Base-by-base conservation (phyloP, 2,329 filamentous ascomycete genomes). In the Phialophora verrucosa region DNA sequence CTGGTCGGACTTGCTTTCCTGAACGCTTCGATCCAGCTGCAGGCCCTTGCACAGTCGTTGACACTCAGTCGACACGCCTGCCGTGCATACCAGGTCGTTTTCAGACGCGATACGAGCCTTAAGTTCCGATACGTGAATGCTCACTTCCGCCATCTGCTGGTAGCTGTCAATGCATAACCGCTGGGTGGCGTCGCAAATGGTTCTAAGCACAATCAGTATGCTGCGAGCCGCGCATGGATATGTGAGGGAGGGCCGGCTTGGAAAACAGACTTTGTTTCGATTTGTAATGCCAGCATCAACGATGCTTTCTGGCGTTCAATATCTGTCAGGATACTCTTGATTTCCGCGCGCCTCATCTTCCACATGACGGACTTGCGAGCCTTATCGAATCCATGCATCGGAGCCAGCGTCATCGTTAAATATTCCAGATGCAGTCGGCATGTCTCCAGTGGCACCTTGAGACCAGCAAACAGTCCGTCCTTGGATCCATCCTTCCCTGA, bases 311-410 rank as follows among this genome's bases (percentile, higher is more conserved):
- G 49, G 23, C 49, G 49, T 29, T 53, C 49, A 27, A 53, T 25
- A 23, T 53, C 49, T 23, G 49, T n/a, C 49, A 53, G 20, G 20
- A 53, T 53, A 53, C 27, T 53, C 20, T 20, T 53, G 49, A 53
- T 53, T 12, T 53, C 49, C 17, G 20, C 27, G 20, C 49, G 49
- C 20, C 27, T n/a, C 20, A 53, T 25, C 23, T 53, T 53, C 49
- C 49, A 53, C 49, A 53, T 27, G 23, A 53, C 49, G 14, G 49
- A 53, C 14, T 53, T 53, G 49, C 49, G 49, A 29, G 49, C 49
- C 27, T 53, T 53, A 29, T 53, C 49, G 27, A 53, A 27, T 7
- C 49, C 20, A 29, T 53, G 49, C 49, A 53, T 53, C 14, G 49
- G 49, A 27, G 11, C 27, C 27, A 53, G 49, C 49, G 27, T 53